These are phyloP conservation scores for Epipyxis sp. DNA, from an alignment of 108 stramenopile species.

Conservation along the genomic window DNA sequence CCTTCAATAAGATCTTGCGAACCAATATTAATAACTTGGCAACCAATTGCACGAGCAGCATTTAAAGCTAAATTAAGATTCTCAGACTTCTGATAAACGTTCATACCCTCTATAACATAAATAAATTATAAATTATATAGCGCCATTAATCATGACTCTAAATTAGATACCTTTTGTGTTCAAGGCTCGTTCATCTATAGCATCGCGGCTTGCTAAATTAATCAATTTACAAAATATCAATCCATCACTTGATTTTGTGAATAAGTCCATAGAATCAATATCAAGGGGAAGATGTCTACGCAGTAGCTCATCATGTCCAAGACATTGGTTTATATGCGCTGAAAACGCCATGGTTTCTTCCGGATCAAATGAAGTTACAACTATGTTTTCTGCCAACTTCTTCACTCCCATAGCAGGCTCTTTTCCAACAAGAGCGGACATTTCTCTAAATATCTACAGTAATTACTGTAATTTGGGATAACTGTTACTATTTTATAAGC, in stretches of 20 bases:
- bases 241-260: constrained; percentile 48
- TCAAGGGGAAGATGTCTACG: constrained; percentile 37
- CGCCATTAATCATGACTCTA: no score
- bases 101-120: no score
- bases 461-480: no score
- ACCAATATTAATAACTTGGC: constrained; percentile 58
- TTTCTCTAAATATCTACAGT: no score
- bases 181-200: constrained; percentile 50
- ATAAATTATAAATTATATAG: no score
- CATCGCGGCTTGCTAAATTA: constrained; percentile 53
- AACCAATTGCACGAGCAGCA: constrained; percentile 58
- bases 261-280: constrained; percentile 38
- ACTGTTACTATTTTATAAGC: no score
- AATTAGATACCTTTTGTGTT: constrained; percentile 37
- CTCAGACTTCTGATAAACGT: constrained; percentile 44
- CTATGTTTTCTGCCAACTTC: no score
- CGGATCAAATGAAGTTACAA: no score
- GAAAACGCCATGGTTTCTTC: constrained; percentile 57
- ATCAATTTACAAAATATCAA: constrained; percentile 59
- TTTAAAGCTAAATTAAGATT: constrained; percentile 62
- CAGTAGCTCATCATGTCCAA: constrained; percentile 38
- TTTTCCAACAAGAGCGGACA: no score
- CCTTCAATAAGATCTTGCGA: constrained; percentile 56
- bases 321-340: constrained; percentile 55
- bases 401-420: no score